Percentiles rank a stretch among this genome's conserved stretches.
Evolutionary conservation across 352 stramenopile species (phyloP).

Genomic region (Pythium phragmiticola): DNA sequence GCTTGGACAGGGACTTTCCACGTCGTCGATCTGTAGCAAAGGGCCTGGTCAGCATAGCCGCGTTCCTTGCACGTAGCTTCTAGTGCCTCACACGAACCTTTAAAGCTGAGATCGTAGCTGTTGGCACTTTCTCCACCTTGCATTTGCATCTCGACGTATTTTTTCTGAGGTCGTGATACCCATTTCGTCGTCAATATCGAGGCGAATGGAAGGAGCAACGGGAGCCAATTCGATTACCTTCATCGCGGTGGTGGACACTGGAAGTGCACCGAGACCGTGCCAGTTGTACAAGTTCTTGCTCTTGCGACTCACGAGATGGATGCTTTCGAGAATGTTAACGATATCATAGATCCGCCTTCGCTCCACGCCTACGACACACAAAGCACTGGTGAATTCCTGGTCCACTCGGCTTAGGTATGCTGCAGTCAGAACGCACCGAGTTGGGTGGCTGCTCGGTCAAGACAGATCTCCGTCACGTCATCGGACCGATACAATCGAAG

Average conservation of each 20-base stretch:
- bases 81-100: constrained; percentile 34
- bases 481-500: constrained; percentile 70
- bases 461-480: constrained; percentile 71
- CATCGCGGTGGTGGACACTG: constrained; percentile 67
- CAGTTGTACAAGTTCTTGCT: constrained; percentile 97
- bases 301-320: constrained; percentile 94
- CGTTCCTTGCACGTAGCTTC: not conserved
- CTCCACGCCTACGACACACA: constrained; percentile 75
- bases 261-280: constrained; percentile 72
- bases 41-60: not conserved
- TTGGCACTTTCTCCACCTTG: constrained; percentile 23
- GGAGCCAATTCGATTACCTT: constrained; percentile 37
- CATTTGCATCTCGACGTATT: constrained; percentile 41
- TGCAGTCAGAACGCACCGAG: constrained; percentile 28
- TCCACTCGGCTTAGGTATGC: not conserved
- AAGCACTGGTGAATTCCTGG: not conserved
- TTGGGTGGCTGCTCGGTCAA: constrained; percentile 64
- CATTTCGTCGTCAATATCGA: not conserved
- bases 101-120: constrained; percentile 54
- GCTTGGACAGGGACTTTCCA: constrained; percentile 87
- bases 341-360: constrained; percentile 97
- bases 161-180: constrained; percentile 19
- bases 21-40: constrained; percentile 45
- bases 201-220: not conserved
- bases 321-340: constrained; percentile 97